Evolutionary conservation across 1,284 basidiomycete species (phyloP).

Genomic region (Malassezia brasiliensis): DNA sequence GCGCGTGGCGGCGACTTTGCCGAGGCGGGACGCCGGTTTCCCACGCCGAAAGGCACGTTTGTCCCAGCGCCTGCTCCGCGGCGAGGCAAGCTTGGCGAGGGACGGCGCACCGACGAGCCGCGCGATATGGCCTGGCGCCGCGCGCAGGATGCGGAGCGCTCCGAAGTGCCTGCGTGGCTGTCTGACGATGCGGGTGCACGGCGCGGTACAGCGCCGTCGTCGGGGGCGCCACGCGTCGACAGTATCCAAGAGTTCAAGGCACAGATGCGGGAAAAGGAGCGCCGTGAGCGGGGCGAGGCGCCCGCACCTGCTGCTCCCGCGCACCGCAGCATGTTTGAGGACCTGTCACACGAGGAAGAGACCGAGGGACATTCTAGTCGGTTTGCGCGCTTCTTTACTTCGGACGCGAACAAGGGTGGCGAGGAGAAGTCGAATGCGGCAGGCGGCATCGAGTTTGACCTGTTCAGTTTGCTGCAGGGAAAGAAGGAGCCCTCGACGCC

Average conservation of each 20-base stretch:
- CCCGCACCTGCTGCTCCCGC: conserved; percentile 13
- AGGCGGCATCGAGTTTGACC: conserved; percentile 4
- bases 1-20: not conserved
- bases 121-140: conserved; percentile 2
- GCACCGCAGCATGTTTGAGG: not conserved
- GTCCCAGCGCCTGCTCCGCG: not conserved
- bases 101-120: not conserved
- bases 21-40: not conserved
- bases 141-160: not conserved
- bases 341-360: conserved; percentile 15
- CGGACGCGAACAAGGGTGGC: conserved; percentile 25
- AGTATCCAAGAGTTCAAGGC: conserved; percentile 83
- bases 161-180: conserved; percentile 80
- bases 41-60: not conserved
- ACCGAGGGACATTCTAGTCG: conserved; percentile 41
- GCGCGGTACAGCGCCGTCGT: not conserved
- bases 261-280: conserved; percentile 69
- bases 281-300: conserved; percentile 50
- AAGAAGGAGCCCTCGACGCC: conserved; percentile 14
- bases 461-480: conserved; percentile 19
- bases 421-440: conserved; percentile 2
- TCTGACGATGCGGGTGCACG: conserved; percentile 60
- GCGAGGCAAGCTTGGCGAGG: not conserved
- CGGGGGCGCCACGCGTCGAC: conserved; percentile 51
- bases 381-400: conserved; percentile 45